A percentile compares a stretch with the other conserved stretches of the same genome.
These are phyloP conservation scores for Phyllosticta citrichinensis DNA, from an alignment of 2,329 filamentous ascomycete species.

Conservation along the genomic window DNA sequence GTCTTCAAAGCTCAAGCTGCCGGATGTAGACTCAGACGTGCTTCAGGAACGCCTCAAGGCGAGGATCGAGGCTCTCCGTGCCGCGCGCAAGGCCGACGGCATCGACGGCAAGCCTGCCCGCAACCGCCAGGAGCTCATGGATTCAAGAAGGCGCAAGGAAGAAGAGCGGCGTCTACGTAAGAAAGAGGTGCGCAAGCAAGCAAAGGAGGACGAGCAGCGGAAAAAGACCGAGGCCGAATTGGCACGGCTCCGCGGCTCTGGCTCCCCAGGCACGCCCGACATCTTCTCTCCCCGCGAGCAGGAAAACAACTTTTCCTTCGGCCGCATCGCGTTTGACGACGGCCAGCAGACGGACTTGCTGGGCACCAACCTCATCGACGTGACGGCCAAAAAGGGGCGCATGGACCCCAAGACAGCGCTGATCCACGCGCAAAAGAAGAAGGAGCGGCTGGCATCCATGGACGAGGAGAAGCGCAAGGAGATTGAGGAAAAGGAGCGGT, in stretches of 20 bases:
- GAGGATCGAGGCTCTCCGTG: constrained; percentile 75
- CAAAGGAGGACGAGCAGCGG: constrained; percentile 68
- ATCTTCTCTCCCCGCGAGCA: constrained; percentile 41
- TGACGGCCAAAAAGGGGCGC: constrained; percentile 69
- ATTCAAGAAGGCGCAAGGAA: constrained; percentile 78
- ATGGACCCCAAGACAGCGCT: constrained; percentile 79
- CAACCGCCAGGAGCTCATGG: constrained; percentile 85
- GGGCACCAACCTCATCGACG: constrained; percentile 51
- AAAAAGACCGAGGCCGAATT: constrained; percentile 46
- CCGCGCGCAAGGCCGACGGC: constrained; percentile 77
- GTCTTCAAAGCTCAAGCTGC: constrained; percentile 23
- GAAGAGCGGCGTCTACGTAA: constrained; percentile 79
- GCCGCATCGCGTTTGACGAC: constrained; percentile 81
- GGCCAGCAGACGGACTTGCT: constrained; percentile 69
- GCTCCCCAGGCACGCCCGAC: constrained; percentile 40
- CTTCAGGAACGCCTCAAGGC: constrained; percentile 71
- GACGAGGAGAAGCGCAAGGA: constrained; percentile 74
- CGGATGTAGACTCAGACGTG: constrained; percentile 60
- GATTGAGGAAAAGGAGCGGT: constrained; percentile 85
- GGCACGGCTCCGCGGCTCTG: constrained; percentile 48
- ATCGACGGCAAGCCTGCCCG: constrained; percentile 71
- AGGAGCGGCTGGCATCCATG: constrained; percentile 64
- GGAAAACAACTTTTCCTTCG: constrained; percentile 71
- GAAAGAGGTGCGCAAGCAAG: constrained; percentile 68
- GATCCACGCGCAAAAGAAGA: constrained; percentile 76